Base-by-base conservation (phyloP, 2,329 filamentous ascomycete genomes). In the Microsporum canis region DNA sequence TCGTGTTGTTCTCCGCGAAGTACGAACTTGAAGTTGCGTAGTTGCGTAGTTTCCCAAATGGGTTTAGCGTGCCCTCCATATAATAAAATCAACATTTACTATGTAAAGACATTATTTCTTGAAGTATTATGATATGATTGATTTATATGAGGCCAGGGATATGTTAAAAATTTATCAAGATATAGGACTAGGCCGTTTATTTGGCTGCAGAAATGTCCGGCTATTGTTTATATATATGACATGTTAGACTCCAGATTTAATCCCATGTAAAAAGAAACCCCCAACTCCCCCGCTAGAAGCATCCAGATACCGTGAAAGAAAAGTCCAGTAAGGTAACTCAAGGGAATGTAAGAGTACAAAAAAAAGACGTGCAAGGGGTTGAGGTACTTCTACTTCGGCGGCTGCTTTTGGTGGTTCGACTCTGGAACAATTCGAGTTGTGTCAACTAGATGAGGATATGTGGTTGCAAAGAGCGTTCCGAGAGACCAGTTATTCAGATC, bases 401-500 rank as follows among this genome's bases (percentile, higher is more conserved):
- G 29, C 33, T 43, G 36, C 17, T 43, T 23, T 23, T 57, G 34
- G 2, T 7, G 23, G 14, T 57, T 57, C 17, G n/a, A 8, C n/a
- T 57, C 55, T 3, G 55, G 55, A 5, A 41, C 27, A n/a, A 78
- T 73, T 51, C 62, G 71, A 31, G 70, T 67, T 0, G 74, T 74
- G 60, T 77, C 76, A 5, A 71, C 73, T 62, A 88, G 70, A 6
- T 70, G 71, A 0, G 89, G 89, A 67, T 87, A 89, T 0, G 81
- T 77, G 63, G 80, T 78, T 27, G 81, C 80, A 72, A 94, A 94
- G 1, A 78, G 77, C 3, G 82, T 80, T 0, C 90, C 90, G 1
- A 96, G 70, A 62, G 84, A 87, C 91, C 91, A 96, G 68, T 95
- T 95, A 62, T 85, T 82, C 43, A 91, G 70, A 49, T 88, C 80